phyloP scores from a whole-genome alignment of 2,329 filamentous ascomycete species.

The Zymoseptoria crescenta region DNA sequence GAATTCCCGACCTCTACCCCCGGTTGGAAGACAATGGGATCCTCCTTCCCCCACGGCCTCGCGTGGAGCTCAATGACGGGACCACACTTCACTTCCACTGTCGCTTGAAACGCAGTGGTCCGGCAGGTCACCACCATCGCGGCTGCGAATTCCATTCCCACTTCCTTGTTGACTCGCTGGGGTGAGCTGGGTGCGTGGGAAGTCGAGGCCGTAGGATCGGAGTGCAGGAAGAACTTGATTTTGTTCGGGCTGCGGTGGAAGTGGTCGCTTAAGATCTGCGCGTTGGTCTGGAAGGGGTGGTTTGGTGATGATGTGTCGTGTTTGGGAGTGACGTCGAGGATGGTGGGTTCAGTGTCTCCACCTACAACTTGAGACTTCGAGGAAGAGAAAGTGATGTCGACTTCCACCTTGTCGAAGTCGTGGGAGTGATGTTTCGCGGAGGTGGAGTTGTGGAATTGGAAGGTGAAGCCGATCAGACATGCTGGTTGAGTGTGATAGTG shows the following conservation, averaged over 20 bases:
- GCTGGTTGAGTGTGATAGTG: slow-evolving; percentile 7
- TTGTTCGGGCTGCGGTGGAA: slow-evolving; percentile 1
- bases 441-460: slow-evolving; percentile 6
- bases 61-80: slow-evolving; percentile 11
- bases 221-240: slow-evolving; percentile 7
- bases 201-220: background rate
- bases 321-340: slow-evolving; percentile 11
- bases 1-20: slow-evolving; percentile 7
- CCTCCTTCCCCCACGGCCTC: slow-evolving; percentile 5
- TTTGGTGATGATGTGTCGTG: background rate
- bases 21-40: slow-evolving; percentile 7
- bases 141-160: slow-evolving; percentile 6
- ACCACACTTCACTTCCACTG: slow-evolving; percentile 8
- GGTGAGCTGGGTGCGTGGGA: background rate
- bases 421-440: background rate
- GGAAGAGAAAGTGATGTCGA: slow-evolving; percentile 3
- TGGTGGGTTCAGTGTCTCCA: background rate
- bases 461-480: slow-evolving; percentile 7
- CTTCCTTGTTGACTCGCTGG: background rate
- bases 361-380: background rate
- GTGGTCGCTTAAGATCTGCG: slow-evolving; percentile 4
- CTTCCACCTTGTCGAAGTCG: slow-evolving; percentile 10
- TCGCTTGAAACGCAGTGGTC: slow-evolving; percentile 1
- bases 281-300: background rate
- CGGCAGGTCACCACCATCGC: slow-evolving; percentile 6